Conservation (phyloP, 306 rosid genomes). For the Malus sieversii region DNA sequence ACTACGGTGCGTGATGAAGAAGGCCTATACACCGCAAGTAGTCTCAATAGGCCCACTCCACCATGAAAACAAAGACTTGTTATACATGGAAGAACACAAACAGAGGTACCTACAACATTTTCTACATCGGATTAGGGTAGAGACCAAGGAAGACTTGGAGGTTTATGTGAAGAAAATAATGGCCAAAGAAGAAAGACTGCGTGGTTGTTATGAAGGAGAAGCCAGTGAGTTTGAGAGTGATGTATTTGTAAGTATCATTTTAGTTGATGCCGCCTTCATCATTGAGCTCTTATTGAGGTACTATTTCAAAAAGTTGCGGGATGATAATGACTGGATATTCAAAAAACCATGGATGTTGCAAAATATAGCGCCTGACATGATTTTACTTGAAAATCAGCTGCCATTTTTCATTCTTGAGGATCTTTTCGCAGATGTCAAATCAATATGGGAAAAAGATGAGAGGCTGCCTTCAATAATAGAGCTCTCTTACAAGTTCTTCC, state of each 20-base stretch:
- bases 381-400: conserved; percentile 35
- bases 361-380: conserved; percentile 20
- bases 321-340: conserved; percentile 15
- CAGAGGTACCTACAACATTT: not conserved
- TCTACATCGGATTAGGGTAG: not conserved
- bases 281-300: conserved; percentile 20
- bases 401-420: conserved; percentile 24
- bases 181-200: not conserved
- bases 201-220: conserved; percentile 2
- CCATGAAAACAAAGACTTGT: not conserved
- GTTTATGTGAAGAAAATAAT: not conserved
- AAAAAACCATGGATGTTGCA: conserved; percentile 18
- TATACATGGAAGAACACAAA: conserved; percentile 7
- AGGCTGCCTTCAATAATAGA: not conserved
- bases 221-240: not conserved
- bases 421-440: not conserved
- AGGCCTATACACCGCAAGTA: conserved; percentile 12
- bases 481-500: conserved; percentile 19
- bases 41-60: conserved; percentile 34
- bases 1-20: not conserved
- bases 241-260: conserved; percentile 5
- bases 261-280: conserved; percentile 17
- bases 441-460: too few species aligned
- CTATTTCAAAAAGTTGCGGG: too few species aligned
- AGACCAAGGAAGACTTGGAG: not conserved